Conservation (phyloP, 495 filamentous ascomycete genomes). For the Hypomontagnella monticulosa region DNA sequence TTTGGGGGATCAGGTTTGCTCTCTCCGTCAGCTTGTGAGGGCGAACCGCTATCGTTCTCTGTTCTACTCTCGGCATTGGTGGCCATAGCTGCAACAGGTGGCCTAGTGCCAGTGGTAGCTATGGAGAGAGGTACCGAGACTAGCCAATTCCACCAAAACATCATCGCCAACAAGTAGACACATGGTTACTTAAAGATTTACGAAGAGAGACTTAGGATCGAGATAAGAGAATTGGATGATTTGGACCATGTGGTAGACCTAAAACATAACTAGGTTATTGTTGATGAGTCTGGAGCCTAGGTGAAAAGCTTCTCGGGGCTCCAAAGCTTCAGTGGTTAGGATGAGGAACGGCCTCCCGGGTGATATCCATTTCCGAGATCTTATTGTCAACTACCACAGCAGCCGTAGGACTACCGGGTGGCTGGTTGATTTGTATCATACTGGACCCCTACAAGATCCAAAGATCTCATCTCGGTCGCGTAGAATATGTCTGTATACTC, state of each 20-base stretch:
- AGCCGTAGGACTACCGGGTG: slow-evolving; percentile 1
- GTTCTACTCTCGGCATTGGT: slow-evolving; percentile 7
- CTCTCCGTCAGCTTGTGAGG: slow-evolving; percentile 10
- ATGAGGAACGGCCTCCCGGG: slow-evolving; percentile 5
- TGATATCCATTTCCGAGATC: slow-evolving; percentile 17
- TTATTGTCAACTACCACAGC: not conserved
- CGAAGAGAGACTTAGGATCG: slow-evolving; percentile 10
- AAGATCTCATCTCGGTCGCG: not conserved
- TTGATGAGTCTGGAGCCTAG: slow-evolving; percentile 16
- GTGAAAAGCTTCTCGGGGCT: slow-evolving; percentile 35
- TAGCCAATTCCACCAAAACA: slow-evolving; percentile 35
- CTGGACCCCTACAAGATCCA: not conserved
- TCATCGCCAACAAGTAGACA: slow-evolving; percentile 17
- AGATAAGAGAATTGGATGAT: slow-evolving; percentile 4
- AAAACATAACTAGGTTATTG: slow-evolving; percentile 31
- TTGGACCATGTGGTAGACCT: slow-evolving; percentile 1
- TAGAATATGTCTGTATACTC: not conserved
- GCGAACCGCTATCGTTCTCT: slow-evolving; percentile 5
- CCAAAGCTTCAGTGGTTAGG: slow-evolving; percentile 2
- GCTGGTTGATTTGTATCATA: not conserved
- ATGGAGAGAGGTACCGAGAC: slow-evolving; percentile 25
- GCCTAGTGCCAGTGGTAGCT: slow-evolving; percentile 16
- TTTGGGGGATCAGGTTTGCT: slow-evolving; percentile 4
- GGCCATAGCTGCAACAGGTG: slow-evolving; percentile 24
- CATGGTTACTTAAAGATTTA: slow-evolving; percentile 30